These are phyloP conservation scores for Microglena sp. DNA, from an alignment of 139 green algal species.

Conservation along the genomic window DNA sequence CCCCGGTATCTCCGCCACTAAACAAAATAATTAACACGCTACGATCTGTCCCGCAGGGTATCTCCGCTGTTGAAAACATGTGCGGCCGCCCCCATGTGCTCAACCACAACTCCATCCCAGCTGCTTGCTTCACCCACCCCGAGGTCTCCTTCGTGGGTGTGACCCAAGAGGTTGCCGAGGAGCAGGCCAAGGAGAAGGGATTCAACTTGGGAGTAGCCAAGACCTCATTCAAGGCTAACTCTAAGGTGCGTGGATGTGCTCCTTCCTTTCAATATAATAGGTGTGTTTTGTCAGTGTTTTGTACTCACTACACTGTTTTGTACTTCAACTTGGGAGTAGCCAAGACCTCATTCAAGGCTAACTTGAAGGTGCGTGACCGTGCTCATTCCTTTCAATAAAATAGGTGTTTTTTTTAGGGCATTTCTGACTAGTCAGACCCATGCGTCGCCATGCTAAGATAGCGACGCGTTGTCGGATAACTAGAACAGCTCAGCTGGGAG, in stretches of 20 bases:
- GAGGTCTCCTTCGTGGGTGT: slow-evolving; percentile 90
- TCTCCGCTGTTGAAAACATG: slow-evolving; percentile 93
- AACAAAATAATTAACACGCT: no score
- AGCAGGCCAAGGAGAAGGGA: slow-evolving; percentile 78
- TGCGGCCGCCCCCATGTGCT: slow-evolving; percentile 74
- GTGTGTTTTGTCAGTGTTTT: no score
- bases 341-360: slow-evolving; percentile 96
- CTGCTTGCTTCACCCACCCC: slow-evolving; percentile 98
- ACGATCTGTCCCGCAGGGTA: slow-evolving; percentile 74
- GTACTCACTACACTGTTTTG: no score
- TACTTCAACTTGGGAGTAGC: slow-evolving; percentile 79
- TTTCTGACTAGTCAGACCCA: no score
- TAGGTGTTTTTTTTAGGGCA: no score
- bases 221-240: slow-evolving; percentile 89
- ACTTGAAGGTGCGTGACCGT: slow-evolving; percentile 9
- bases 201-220: slow-evolving; percentile 86
- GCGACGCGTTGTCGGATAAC: no score
- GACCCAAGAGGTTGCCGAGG: slow-evolving; percentile 86
- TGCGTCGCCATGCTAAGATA: no score
- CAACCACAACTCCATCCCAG: slow-evolving; percentile 88
- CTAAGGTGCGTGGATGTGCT: slow-evolving; percentile 9
- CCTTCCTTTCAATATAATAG: no score
- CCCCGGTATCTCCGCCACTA: no score
- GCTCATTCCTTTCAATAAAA: no score
- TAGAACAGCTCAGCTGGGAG: no score